phyloP scores from a whole-genome alignment of 2,329 filamentous ascomycete genomes.

The Fusarium brachygibbosum region DNA sequence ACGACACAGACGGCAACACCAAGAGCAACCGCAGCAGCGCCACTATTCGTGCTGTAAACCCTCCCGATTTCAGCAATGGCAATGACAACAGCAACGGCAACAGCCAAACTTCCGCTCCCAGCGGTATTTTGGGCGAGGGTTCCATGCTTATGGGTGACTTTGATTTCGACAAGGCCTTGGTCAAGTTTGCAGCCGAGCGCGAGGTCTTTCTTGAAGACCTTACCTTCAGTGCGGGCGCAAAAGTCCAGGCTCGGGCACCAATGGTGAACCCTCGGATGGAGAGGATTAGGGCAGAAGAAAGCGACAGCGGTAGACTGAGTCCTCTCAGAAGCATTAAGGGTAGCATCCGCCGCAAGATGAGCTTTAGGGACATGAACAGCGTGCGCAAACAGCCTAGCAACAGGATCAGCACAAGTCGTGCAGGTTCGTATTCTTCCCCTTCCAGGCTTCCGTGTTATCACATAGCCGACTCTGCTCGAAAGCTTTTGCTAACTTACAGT shows the following conservation, averaged over 20 bases:
- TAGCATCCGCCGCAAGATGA: slow-evolving; percentile 92
- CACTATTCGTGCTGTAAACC: slow-evolving; percentile 67
- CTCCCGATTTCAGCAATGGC: slow-evolving; percentile 46
- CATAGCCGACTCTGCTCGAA: neutral
- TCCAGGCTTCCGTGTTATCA: neutral
- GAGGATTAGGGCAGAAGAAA: slow-evolving; percentile 83
- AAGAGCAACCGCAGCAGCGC: slow-evolving; percentile 75
- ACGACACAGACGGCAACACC: slow-evolving; percentile 70
- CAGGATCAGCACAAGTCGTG: slow-evolving; percentile 67
- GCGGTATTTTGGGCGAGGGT: slow-evolving; percentile 51
- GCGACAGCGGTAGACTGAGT: slow-evolving; percentile 66
- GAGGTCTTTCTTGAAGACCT: slow-evolving; percentile 95
- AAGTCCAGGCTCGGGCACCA: slow-evolving; percentile 75
- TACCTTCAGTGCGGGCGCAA: slow-evolving; percentile 86
- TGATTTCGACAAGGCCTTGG: slow-evolving; percentile 92
- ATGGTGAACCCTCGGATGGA: slow-evolving; percentile 86
- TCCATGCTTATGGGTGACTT: slow-evolving; percentile 71
- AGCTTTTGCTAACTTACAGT: slow-evolving; percentile 48
- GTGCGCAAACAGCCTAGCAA: slow-evolving; percentile 86
- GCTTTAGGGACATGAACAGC: slow-evolving; percentile 95
- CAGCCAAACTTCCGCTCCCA: slow-evolving; percentile 39
- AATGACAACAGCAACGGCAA: slow-evolving; percentile 40
- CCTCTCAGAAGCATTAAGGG: slow-evolving; percentile 76
- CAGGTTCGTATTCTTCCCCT: slow-evolving; percentile 44
- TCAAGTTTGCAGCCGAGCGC: slow-evolving; percentile 95